Conservation (phyloP, 225 moss, liverwort and hornwort genomes). For the Takakia lepidozioides region DNA sequence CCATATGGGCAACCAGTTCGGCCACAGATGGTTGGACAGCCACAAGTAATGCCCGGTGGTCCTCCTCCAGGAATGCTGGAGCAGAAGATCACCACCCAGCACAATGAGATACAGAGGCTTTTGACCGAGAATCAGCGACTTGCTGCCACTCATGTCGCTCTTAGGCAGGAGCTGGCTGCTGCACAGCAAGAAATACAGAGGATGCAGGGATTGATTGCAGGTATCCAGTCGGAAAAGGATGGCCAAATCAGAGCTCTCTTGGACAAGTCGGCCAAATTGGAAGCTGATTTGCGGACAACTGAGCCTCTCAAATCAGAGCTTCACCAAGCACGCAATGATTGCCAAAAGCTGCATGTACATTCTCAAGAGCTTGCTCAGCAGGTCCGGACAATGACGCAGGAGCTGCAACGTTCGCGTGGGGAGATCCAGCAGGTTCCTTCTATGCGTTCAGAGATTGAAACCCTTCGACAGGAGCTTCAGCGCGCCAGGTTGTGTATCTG, state of each 20-base stretch:
- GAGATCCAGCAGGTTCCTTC: conserved; percentile 63
- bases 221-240: conserved; percentile 70
- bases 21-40: conserved; percentile 44
- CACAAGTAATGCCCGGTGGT: conserved; percentile 32
- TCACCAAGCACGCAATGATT: conserved; percentile 70
- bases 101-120: conserved; percentile 70
- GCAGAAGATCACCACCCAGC: conserved; percentile 55
- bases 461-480: conserved; percentile 68
- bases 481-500: conserved; percentile 39
- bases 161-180: conserved; percentile 70
- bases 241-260: conserved; percentile 65
- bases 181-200: conserved; percentile 79
- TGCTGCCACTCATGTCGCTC: conserved; percentile 77
- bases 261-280: conserved; percentile 67
- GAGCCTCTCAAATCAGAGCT: conserved; percentile 66
- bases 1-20: conserved; percentile 49
- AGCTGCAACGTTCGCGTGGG: conserved; percentile 56
- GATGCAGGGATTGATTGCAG: conserved; percentile 58
- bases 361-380: conserved; percentile 71
- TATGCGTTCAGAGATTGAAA: conserved; percentile 60
- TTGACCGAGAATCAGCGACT: conserved; percentile 79
- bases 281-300: conserved; percentile 62
- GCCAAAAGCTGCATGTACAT: conserved; percentile 61
- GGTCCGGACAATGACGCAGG: conserved; percentile 53
- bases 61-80: conserved; percentile 45